phyloP scores from a whole-genome alignment of 768 basidiomycete species.

The Gloeophyllum trabeum region DNA sequence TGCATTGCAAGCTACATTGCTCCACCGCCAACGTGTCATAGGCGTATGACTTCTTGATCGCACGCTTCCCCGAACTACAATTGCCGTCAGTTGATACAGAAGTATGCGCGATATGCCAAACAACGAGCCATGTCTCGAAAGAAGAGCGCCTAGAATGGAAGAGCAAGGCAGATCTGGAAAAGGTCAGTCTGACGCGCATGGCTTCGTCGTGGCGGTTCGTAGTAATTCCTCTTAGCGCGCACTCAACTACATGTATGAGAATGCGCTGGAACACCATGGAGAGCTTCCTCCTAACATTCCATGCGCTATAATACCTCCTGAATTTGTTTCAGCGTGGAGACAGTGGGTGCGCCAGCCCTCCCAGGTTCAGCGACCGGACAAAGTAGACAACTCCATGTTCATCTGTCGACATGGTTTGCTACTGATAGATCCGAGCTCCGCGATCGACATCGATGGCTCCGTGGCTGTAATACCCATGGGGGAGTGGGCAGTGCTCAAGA shows the following conservation, averaged over 20 bases:
- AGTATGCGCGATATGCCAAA: slow-evolving; percentile 55
- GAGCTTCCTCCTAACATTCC: slow-evolving; percentile 34
- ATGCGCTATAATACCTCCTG: slow-evolving; percentile 47
- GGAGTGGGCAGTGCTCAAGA: slow-evolving; percentile 55
- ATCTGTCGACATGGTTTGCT: slow-evolving; percentile 60
- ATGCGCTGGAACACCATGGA: slow-evolving; percentile 32
- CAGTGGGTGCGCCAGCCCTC: slow-evolving; percentile 55
- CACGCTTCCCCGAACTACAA: too few relatives aligned
- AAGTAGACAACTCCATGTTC: slow-evolving; percentile 48
- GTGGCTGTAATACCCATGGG: slow-evolving; percentile 43
- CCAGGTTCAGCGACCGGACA: slow-evolving; percentile 44
- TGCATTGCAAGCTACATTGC: too few relatives aligned
- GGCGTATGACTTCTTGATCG: too few relatives aligned
- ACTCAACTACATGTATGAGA: slow-evolving; percentile 52
- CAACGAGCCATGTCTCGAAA: slow-evolving; percentile 37
- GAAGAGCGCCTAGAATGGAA: slow-evolving; percentile 53
- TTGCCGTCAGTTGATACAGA: too few relatives aligned
- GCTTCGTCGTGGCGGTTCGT: neutral
- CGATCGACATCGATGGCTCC: slow-evolving; percentile 44
- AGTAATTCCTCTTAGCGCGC: slow-evolving; percentile 32
- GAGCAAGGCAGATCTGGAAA: slow-evolving; percentile 67
- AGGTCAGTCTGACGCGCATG: slow-evolving; percentile 29
- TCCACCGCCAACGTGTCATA: too few relatives aligned
- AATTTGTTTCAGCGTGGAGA: slow-evolving; percentile 59
- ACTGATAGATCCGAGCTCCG: slow-evolving; percentile 52